A percentile compares a stretch with the other conserved stretches of the same genome.
phyloP scores from a whole-genome alignment of 352 stramenopile genomes.

The Phytophthora ramorum region DNA sequence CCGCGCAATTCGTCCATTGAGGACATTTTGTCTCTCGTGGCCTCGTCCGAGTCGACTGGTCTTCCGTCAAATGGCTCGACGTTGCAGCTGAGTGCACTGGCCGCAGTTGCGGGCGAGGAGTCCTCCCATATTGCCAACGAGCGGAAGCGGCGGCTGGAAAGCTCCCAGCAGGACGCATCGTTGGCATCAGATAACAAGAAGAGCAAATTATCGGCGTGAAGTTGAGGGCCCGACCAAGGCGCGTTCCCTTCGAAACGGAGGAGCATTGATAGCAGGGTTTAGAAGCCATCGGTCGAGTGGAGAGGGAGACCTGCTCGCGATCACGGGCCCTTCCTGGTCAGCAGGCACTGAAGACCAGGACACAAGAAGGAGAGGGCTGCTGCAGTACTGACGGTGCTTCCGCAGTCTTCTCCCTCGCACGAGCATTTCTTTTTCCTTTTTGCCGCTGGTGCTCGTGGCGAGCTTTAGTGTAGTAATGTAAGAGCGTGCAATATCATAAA shows the following conservation, averaged over 20 bases:
- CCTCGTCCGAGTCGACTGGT: conserved; percentile 72
- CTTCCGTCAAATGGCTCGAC: conserved; percentile 59
- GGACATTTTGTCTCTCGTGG: conserved; percentile 87
- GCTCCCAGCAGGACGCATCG: conserved; percentile 28
- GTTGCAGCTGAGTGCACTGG: conserved; percentile 72
- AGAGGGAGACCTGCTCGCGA: conserved; percentile 12
- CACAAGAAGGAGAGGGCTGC: conserved; percentile 16
- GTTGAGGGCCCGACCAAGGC: conserved; percentile 5
- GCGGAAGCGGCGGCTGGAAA: conserved; percentile 67
- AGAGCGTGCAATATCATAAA: conserved; percentile 44
- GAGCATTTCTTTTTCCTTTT: conserved; percentile 36
- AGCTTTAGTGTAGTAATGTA: conserved; percentile 52
- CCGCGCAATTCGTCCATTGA: conserved; percentile 89
- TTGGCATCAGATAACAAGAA: conserved; percentile 59
- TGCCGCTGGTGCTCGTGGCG: conserved; percentile 34
- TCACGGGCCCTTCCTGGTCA: conserved; percentile 9
- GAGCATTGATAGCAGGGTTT: conserved; percentile 21
- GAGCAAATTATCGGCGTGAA: conserved; percentile 62
- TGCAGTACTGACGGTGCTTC: conserved; percentile 15
- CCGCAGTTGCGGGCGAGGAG: conserved; percentile 69
- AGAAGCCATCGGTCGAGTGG: conserved; percentile 16
- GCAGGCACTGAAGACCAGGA: conserved; percentile 5
- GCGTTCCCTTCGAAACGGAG: conserved; percentile 19
- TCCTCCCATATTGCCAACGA: conserved; percentile 65
- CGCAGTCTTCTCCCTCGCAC: conserved; percentile 10